Evolutionary conservation across 1,139 yeast genomes (phyloP), one percentile per base, ranked within the genome.

Genomic region (Geotrichum europaeum): DNA sequence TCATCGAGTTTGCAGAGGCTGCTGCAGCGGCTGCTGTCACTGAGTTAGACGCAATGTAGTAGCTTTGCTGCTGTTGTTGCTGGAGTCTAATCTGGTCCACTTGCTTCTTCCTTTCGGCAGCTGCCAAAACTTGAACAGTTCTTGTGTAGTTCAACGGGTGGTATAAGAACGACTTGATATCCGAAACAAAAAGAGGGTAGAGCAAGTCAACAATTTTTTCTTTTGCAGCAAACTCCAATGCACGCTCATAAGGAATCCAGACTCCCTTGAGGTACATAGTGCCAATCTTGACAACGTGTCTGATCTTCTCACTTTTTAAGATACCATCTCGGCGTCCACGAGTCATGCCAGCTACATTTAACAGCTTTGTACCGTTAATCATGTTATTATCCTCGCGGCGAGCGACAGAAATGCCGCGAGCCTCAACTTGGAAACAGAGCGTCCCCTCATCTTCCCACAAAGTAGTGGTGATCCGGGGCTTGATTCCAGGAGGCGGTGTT

Each of bases 391-490:
- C 85, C 64, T 79, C 81, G 32, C 86, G 70, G 34, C 86, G 70
- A 1, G 84, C 79, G 1, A 82, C 84, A 36, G 79, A 68, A 18
- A 79, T 72, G 0, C 80, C 80, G 25, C 75, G 69, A 0, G 78
- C 78, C 60, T 79, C 77, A 1, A 83, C 84, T 64, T 82, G 98
- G 76, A 91, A 92, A 73, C 98, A 92, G 59, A 91, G 76, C 0
- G 97, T 92, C 68, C 89, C 88, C 71, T 92, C 97, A 72, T 92
- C 97, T 73, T 92, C 97, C 98, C 98, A 92, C 85, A 90, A 84
- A 10, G 97, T 90, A 30, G 97, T 91, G 58, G 96, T 89, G 64
- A 92, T 95, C 67, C 95, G 80, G 30, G 97, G 97, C 66, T 90
- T 81, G 66, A 86, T 75, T n/a, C 84, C 85, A 22, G 82, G 81